phyloP scores from a whole-genome alignment of 2,329 filamentous ascomycete species.

The Cladophialophora chaetospira region DNA sequence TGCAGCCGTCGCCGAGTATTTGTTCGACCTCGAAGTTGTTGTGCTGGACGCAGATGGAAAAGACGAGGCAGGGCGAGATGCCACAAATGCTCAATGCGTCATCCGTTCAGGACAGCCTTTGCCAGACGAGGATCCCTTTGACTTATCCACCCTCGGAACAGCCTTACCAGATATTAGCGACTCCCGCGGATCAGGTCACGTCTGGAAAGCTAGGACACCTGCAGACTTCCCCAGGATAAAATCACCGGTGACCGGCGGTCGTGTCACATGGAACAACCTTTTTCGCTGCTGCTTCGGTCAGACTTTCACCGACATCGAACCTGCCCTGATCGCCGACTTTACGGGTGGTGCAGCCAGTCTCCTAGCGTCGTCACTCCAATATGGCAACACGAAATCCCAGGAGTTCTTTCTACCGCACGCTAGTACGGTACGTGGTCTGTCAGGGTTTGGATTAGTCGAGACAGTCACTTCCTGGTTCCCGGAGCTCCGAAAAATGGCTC shows the following conservation, averaged over 20 bases:
- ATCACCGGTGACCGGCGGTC: constrained; percentile 1
- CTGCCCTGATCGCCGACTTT: constrained; percentile 3
- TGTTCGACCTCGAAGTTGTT: constrained; percentile 11
- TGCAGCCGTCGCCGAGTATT: constrained; percentile 15
- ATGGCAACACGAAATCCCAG: not conserved
- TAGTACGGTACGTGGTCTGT: constrained; percentile 2
- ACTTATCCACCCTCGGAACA: constrained; percentile 1
- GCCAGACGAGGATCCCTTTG: not conserved
- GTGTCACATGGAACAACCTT: constrained; percentile 12
- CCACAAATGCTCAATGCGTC: not conserved
- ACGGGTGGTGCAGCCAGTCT: constrained; percentile 5
- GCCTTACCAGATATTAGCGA: not conserved
- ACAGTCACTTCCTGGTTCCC: constrained; percentile 14
- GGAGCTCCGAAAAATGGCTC: constrained; percentile 9
- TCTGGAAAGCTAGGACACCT: not conserved
- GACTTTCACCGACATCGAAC: constrained; percentile 14
- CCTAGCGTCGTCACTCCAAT: not conserved
- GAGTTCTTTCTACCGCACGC: constrained; percentile 14
- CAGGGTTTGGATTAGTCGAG: constrained; percentile 11
- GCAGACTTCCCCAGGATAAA: not conserved
- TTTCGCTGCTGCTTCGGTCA: constrained; percentile 16
- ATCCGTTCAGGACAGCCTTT: not conserved
- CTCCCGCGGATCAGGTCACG: not conserved
- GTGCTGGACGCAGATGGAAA: not conserved
- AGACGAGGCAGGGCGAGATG: not conserved